Evolutionary conservation across 208 protist genomes (phyloP).

Genomic region (Leishmania guyanensis): DNA sequence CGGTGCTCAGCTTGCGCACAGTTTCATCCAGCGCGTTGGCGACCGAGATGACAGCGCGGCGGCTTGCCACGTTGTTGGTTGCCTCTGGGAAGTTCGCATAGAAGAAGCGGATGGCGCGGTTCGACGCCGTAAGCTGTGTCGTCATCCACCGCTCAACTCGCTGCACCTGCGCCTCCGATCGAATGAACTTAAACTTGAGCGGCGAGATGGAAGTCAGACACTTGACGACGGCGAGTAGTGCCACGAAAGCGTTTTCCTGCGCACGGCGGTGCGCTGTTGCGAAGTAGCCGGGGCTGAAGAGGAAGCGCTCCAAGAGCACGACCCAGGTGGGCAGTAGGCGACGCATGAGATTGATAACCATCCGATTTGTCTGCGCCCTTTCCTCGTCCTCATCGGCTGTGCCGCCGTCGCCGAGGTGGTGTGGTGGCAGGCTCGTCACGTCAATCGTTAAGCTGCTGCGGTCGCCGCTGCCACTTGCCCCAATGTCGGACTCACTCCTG

Average conservation of each 20-base stretch:
- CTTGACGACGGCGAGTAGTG: slow-evolving; percentile 69
- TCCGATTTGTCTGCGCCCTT: slow-evolving; percentile 16
- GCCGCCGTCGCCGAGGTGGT: slow-evolving; percentile 12
- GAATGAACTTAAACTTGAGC: slow-evolving; percentile 67
- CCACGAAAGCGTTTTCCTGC: slow-evolving; percentile 86
- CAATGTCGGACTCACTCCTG: not conserved
- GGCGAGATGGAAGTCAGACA: slow-evolving; percentile 49
- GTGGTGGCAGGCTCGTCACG: slow-evolving; percentile 14
- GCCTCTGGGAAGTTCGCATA: slow-evolving; percentile 68
- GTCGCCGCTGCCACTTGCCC: not conserved
- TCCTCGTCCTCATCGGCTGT: slow-evolving; percentile 15
- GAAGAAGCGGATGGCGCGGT: slow-evolving; percentile 73
- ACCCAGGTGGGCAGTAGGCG: slow-evolving; percentile 70
- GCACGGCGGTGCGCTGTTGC: slow-evolving; percentile 50
- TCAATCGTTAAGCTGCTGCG: not conserved
- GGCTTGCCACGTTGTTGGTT: slow-evolving; percentile 74
- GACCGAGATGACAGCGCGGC: slow-evolving; percentile 60
- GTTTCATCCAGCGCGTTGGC: slow-evolving; percentile 51
- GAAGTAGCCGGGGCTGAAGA: slow-evolving; percentile 57
- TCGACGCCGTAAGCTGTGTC: slow-evolving; percentile 46
- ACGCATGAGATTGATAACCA: slow-evolving; percentile 44
- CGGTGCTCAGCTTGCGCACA: slow-evolving; percentile 43
- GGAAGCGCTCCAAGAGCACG: slow-evolving; percentile 50
- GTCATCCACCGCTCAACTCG: slow-evolving; percentile 65
- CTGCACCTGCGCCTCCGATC: slow-evolving; percentile 43